A percentile compares a stretch with the other conserved stretches of the same genome.
Conservation (phyloP, 1,139 yeast genomes). For the Pichia sp. region DNA sequence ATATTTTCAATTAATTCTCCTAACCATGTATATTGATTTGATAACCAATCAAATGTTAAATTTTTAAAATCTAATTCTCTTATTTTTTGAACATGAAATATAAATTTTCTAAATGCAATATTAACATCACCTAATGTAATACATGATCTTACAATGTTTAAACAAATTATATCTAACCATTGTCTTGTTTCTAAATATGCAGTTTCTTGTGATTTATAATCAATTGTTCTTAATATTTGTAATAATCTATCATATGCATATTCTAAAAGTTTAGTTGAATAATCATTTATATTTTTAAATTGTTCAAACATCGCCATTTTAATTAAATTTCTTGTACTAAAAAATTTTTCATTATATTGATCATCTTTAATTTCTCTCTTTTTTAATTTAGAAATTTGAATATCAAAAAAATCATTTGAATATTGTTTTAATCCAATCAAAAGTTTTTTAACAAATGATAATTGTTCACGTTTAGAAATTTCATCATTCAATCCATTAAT, state of each 20-base stretch:
- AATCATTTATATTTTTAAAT: conserved; percentile 39
- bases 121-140: conserved; percentile 57
- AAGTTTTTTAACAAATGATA: conserved; percentile 10
- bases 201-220: background rate
- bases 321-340: conserved; percentile 45
- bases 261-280: conserved; percentile 37
- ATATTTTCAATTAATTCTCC: conserved; percentile 47
- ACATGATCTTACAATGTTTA: conserved; percentile 57
- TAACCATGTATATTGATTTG: conserved; percentile 46
- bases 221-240: conserved; percentile 2
- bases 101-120: conserved; percentile 56
- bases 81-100: conserved; percentile 41
- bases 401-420: conserved; percentile 38
- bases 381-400: conserved; percentile 34
- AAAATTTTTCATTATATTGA: conserved; percentile 23
- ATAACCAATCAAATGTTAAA: conserved; percentile 33
- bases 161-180: conserved; percentile 53
- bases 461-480: conserved; percentile 10
- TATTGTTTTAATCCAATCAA: conserved; percentile 32
- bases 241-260: conserved; percentile 12
- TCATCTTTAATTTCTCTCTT: conserved; percentile 25
- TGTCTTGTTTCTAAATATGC: conserved; percentile 41
- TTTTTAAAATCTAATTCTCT: conserved; percentile 6
- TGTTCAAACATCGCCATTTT: conserved; percentile 45
- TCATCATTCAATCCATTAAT: conserved; percentile 10